These are phyloP conservation scores for Pythium myriotylum DNA, from an alignment of 352 stramenopile species.

Conservation along the genomic window DNA sequence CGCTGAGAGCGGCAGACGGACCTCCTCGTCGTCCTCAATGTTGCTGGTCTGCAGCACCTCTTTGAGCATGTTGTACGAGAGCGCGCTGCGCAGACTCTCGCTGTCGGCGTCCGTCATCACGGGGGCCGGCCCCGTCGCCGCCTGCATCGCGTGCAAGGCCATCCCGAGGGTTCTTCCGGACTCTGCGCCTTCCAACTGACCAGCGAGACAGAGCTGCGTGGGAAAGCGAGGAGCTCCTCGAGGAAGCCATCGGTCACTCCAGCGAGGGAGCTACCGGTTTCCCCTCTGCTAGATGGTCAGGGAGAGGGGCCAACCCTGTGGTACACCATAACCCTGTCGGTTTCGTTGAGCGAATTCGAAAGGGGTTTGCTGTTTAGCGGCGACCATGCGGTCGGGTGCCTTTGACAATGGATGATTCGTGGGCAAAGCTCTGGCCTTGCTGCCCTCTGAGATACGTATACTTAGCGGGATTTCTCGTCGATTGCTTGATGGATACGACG, in stretches of 20 bases:
- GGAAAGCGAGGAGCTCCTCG: neutral
- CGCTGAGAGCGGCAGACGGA: constrained; percentile 24
- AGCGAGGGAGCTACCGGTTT: neutral
- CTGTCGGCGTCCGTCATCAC: constrained; percentile 15
- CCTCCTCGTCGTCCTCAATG: constrained; percentile 80
- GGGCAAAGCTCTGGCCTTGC: too few species aligned
- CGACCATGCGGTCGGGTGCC: too few species aligned
- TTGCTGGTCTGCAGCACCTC: constrained; percentile 76
- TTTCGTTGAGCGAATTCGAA: neutral
- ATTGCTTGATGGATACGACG: too few species aligned
- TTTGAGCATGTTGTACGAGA: constrained; percentile 78
- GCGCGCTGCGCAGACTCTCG: constrained; percentile 38
- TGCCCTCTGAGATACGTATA: too few species aligned
- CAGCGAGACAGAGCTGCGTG: constrained; percentile 2
- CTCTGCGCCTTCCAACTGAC: constrained; percentile 7
- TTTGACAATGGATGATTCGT: too few species aligned
- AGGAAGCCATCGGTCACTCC: neutral
- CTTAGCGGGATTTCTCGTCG: too few species aligned
- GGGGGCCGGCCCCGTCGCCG: neutral
- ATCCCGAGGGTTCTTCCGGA: neutral
- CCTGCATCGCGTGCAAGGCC: neutral
- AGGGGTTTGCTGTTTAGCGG: neutral
- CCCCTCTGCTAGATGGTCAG: neutral
- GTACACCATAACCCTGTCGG: neutral
- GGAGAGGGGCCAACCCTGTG: neutral